A percentile compares a stretch with the other conserved stretches of the same genome.
These are phyloP conservation scores for Hypericum perforatum DNA, from an alignment of 345 rosid genomes.

Conservation along the genomic window DNA sequence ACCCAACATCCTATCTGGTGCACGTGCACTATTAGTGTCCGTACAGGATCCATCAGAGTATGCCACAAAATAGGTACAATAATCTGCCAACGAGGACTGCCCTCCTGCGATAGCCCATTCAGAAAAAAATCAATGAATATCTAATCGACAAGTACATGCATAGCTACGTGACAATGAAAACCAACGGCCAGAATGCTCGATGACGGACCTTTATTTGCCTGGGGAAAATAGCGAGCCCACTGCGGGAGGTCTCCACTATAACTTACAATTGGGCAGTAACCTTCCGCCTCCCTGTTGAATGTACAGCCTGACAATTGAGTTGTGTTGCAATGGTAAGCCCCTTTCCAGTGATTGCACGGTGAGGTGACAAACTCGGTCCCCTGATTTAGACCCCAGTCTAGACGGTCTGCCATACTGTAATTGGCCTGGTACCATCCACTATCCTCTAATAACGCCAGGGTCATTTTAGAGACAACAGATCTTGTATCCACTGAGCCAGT, in stretches of 20 bases:
- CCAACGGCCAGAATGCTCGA: neutral
- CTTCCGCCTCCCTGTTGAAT: slow-evolving; percentile 98
- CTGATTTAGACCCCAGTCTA: slow-evolving; percentile 96
- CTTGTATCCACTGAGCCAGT: slow-evolving; percentile 97
- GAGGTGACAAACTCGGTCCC: slow-evolving; percentile 88
- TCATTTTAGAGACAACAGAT: slow-evolving; percentile 98
- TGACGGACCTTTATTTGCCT: slow-evolving; percentile 77
- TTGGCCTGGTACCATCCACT: slow-evolving; percentile 99
- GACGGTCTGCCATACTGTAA: slow-evolving; percentile 93
- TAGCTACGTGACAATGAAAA: neutral
- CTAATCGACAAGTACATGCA: no score
- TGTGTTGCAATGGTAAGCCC: slow-evolving; percentile 89
- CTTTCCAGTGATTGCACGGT: slow-evolving; percentile 95
- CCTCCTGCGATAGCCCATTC: slow-evolving; percentile 54
- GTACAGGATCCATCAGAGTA: slow-evolving; percentile 99
- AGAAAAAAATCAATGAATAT: neutral
- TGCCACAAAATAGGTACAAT: slow-evolving; percentile 94
- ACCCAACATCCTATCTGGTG: slow-evolving; percentile 97
- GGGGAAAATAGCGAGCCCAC: slow-evolving; percentile 97
- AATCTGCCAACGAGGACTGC: slow-evolving; percentile 95
- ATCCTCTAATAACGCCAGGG: slow-evolving; percentile 87
- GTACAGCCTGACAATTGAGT: slow-evolving; percentile 94
- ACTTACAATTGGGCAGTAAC: slow-evolving; percentile 93
- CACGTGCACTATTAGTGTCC: slow-evolving; percentile 85
- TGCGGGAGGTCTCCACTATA: slow-evolving; percentile 87